These are phyloP conservation scores for Fraxinus cuspidata DNA, from an alignment of 257 asterid genomes.

Conservation along the genomic window DNA sequence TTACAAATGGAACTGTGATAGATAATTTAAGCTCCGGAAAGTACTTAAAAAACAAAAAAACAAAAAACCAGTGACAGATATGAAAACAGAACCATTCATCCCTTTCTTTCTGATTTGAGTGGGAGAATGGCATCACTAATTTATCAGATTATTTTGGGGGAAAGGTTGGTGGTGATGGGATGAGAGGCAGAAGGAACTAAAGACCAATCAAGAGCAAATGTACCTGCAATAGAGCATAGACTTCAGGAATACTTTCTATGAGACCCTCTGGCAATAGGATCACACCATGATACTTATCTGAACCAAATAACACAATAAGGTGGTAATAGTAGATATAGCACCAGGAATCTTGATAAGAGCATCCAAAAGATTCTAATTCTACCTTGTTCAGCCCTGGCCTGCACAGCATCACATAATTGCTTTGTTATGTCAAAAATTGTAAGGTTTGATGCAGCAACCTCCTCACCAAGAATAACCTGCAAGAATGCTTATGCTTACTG, in stretches of 20 bases:
- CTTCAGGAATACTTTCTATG: constrained; percentile 96
- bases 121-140: background rate
- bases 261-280: constrained; percentile 96
- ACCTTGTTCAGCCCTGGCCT: constrained; percentile 93
- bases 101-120: background rate
- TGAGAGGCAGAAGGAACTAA: constrained; percentile 1
- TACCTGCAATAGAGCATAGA: constrained; percentile 92
- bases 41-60: background rate
- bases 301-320: constrained; percentile 32
- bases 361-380: constrained; percentile 11
- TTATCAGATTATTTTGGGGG: background rate
- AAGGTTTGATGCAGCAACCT: constrained; percentile 92
- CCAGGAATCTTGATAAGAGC: constrained; percentile 11
- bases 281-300: constrained; percentile 96
- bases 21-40: background rate
- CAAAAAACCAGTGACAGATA: background rate
- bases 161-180: background rate
- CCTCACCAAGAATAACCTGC: constrained; percentile 98
- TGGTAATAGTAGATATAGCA: constrained; percentile 15
- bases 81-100: background rate
- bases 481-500: constrained; percentile 25
- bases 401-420: constrained; percentile 94
- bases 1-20: background rate
- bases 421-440: constrained; percentile 93
- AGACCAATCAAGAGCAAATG: background rate